Evolutionary conservation across 2,329 filamentous ascomycete species (phyloP).

Genomic region (Exophiala dermatitidis): DNA sequence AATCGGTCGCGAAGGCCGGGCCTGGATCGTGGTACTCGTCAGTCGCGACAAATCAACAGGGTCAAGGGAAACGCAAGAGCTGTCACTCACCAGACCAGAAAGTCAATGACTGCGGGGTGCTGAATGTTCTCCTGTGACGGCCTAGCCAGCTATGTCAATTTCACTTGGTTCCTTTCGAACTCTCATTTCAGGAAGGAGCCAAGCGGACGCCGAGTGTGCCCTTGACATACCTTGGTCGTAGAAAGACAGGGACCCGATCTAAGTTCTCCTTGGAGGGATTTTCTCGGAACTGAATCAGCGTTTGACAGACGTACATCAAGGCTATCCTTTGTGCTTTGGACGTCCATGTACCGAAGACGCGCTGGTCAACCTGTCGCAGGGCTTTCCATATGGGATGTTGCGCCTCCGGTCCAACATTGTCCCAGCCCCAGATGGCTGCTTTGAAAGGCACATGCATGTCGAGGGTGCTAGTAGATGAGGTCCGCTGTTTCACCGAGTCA

Average conservation of each 20-base stretch:
- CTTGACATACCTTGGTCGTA: conserved; percentile 14
- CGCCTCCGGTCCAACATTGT: conserved; percentile 20
- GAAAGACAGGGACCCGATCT: conserved; percentile 20
- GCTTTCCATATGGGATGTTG: conserved; percentile 23
- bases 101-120: conserved; percentile 26
- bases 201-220: not conserved
- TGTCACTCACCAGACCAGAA: conserved; percentile 20
- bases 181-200: not conserved
- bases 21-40: conserved; percentile 1
- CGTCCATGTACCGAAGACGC: conserved; percentile 25
- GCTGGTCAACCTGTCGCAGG: conserved; percentile 22
- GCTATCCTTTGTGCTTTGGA: conserved; percentile 24
- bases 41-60: not conserved
- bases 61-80: not conserved
- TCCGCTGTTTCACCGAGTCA: conserved; percentile 11
- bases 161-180: not conserved
- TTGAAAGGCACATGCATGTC: conserved; percentile 23
- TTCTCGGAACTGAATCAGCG: conserved; percentile 22
- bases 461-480: conserved; percentile 7
- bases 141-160: not conserved
- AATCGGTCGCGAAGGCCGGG: conserved; percentile 24
- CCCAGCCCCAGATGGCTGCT: conserved; percentile 24
- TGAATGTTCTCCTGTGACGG: conserved; percentile 24
- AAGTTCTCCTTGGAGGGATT: conserved; percentile 23
- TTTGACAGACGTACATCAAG: conserved; percentile 25